Evolutionary conservation across 1,139 yeast genomes (phyloP), one percentile per base, ranked within the genome.

Genomic region (Suhomyces ambrosiae): DNA sequence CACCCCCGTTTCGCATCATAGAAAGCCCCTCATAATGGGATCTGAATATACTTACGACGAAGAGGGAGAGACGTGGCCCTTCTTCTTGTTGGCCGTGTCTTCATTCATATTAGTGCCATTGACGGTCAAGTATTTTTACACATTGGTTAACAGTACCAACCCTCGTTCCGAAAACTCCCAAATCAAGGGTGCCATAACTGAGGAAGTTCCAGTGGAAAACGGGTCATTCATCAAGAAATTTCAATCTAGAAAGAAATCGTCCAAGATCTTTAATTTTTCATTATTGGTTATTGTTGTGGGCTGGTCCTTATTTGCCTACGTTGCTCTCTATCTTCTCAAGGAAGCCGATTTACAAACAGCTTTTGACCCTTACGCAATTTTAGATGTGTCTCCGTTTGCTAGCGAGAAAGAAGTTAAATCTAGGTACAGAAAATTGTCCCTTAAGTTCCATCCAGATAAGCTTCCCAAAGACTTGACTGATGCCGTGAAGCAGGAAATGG

Each of bases 1-100:
- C n/a, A n/a, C n/a, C n/a, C n/a, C n/a, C n/a, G n/a, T n/a, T 18
- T 18, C 25, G 6, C 25, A 5, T 11, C 25, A 23, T 23, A 7
- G 25, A 7, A 23, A 9, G 6, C 25, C 28, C 22, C 23, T 30
- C 23, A 33, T 18, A 32, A 58, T 58, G 63, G 59, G 59, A 33
- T 69, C 81, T 37, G 73, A 73, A 59, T 82, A 82, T 54, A 81
- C 78, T 42, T 92, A 90, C 62, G 98, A 92, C 65, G 97, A 89
- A 60, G 80, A 82, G 52, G 82, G 92, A 31, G 95, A 88, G 54
- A 89, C 95, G 5, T 92, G 97, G 97, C 98, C 98, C 30, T 89
- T 84, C 60, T 92, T 90, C 56, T 79, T 85, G 40, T 66, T 87
- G 55, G 92, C 97, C 2, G 67, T 89, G 40, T 68, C 86, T 37